These are phyloP conservation scores for Ophiostoma montium DNA, from an alignment of 2,329 filamentous ascomycete genomes.

Conservation along the genomic window DNA sequence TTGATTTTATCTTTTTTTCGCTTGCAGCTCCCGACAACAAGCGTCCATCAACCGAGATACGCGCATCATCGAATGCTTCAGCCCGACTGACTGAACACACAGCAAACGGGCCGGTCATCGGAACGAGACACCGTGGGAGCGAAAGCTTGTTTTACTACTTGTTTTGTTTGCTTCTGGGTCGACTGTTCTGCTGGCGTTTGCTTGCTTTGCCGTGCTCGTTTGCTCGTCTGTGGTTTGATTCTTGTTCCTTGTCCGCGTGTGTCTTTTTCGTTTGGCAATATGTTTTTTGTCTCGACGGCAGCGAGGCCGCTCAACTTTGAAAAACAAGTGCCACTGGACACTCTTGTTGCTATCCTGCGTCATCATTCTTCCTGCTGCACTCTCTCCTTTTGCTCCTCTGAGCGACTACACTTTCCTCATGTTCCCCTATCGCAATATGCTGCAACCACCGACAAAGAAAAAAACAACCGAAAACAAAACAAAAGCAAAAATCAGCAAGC, in stretches of 20 bases:
- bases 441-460: background rate
- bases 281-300: background rate
- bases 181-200: conserved; percentile 6
- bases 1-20: conserved; percentile 19
- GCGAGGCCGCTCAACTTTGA: no score
- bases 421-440: background rate
- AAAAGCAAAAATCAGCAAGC: background rate
- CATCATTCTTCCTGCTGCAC: background rate
- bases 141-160: conserved; percentile 8
- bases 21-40: conserved; percentile 24
- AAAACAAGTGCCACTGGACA: background rate
- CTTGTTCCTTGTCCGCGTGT: background rate
- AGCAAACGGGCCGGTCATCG: conserved; percentile 13
- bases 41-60: background rate
- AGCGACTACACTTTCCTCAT: background rate
- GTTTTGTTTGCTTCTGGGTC: conserved; percentile 7
- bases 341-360: background rate
- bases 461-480: background rate
- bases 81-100: background rate
- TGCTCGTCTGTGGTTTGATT: background rate
- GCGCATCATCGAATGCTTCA: conserved; percentile 8
- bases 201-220: conserved; percentile 3
- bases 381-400: background rate
- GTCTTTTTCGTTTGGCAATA: background rate
- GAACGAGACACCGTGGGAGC: conserved; percentile 14